Conservation (phyloP, 306 rosid species). For the Trichosanthes truncata region DNA sequence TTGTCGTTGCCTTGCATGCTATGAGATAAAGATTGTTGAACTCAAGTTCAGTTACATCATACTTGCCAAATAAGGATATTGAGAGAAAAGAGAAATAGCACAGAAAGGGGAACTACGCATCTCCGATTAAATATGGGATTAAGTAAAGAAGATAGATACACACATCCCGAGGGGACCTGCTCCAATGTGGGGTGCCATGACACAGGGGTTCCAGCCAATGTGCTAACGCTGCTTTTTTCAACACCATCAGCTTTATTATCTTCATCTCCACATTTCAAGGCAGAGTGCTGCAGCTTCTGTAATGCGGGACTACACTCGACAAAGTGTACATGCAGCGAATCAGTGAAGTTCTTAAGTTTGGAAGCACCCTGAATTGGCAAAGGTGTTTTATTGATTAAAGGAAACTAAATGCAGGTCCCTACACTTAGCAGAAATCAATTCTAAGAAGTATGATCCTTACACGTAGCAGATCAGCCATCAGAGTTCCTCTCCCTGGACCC, state of each 20-base stretch:
- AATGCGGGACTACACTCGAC: slow-evolving; percentile 91
- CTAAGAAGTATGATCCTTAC: slow-evolving; percentile 25
- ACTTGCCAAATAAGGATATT: not conserved
- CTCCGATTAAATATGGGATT: not conserved
- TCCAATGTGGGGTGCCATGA: slow-evolving; percentile 89
- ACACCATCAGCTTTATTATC: slow-evolving; percentile 29
- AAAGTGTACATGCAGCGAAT: slow-evolving; percentile 65
- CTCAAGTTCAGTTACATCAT: not conserved
- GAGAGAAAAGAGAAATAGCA: not conserved
- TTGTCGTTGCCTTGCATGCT: not conserved
- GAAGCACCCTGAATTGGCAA: slow-evolving; percentile 57
- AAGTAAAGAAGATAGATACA: slow-evolving; percentile 17
- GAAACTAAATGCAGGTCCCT: not conserved
- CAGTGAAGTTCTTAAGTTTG: slow-evolving; percentile 51
- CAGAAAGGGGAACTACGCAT: not conserved
- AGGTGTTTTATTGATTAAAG: slow-evolving; percentile 3
- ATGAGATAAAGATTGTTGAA: not conserved
- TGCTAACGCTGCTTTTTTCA: slow-evolving; percentile 40
- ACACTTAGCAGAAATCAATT: not conserved
- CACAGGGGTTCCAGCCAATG: slow-evolving; percentile 62
- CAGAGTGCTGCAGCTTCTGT: slow-evolving; percentile 71
- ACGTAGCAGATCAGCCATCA: slow-evolving; percentile 83
- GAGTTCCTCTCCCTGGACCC: slow-evolving; percentile 97
- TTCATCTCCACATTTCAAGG: slow-evolving; percentile 54
- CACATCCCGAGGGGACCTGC: slow-evolving; percentile 89